Conservation (phyloP, 2,329 filamentous ascomycete genomes). For the Coniochaeta ligniaria region DNA sequence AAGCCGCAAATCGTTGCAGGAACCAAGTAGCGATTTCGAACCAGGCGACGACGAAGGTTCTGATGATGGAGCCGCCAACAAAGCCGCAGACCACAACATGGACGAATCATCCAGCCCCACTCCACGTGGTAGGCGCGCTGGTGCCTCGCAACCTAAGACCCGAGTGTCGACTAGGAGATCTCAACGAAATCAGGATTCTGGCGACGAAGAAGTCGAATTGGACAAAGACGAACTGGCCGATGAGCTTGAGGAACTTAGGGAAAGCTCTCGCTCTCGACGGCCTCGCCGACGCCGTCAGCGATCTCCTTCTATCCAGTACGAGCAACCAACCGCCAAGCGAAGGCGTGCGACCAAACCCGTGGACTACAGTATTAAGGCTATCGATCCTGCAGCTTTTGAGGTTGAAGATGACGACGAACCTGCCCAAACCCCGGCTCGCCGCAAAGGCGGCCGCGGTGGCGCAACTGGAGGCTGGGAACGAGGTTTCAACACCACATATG, state of each 20-base stretch:
- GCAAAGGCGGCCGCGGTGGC: conserved; percentile 51
- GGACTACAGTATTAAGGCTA: conserved; percentile 80
- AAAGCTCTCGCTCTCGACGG: conserved; percentile 45
- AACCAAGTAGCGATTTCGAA: conserved; percentile 55
- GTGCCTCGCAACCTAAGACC: conserved; percentile 22
- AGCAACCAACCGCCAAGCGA: conserved; percentile 43
- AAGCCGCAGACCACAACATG: conserved; percentile 31
- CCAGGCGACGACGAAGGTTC: conserved; percentile 45
- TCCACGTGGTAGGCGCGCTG: conserved; percentile 37
- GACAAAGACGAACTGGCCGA: conserved; percentile 59
- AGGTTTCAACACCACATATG: conserved; percentile 79
- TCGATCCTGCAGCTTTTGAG: conserved; percentile 52
- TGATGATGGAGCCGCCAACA: conserved; percentile 21
- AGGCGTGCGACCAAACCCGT: conserved; percentile 58
- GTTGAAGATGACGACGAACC: conserved; percentile 67
- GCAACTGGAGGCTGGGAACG: conserved; percentile 63
- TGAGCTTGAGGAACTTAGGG: conserved; percentile 55
- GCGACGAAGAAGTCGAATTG: conserved; percentile 49
- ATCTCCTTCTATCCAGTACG: conserved; percentile 51
- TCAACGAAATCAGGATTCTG: conserved; percentile 43
- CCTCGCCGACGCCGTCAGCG: conserved; percentile 43
- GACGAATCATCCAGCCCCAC: conserved; percentile 42
- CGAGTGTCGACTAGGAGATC: conserved; percentile 36
- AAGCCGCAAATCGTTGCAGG: conserved; percentile 38
- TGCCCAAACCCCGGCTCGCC: conserved; percentile 58